Percentiles rank a stretch among this genome's conserved stretches.
These are phyloP conservation scores for Suillus alpinus DNA, from an alignment of 768 basidiomycete species.

Conservation along the genomic window DNA sequence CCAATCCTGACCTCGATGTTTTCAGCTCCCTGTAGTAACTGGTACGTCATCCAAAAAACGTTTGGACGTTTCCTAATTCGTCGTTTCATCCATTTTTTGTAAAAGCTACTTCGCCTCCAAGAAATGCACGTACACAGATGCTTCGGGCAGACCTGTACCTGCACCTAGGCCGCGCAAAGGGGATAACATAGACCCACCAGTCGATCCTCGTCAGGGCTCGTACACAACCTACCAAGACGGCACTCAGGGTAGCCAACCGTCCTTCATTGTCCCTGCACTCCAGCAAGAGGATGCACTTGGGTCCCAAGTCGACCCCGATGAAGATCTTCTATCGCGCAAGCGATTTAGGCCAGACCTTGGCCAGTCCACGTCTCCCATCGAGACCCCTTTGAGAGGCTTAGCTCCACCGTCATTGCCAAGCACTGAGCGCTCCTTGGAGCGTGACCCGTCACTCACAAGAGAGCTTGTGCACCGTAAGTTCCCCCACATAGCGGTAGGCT, in stretches of 20 bases:
- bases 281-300: slow-evolving; percentile 13
- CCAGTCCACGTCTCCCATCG: slow-evolving; percentile 35
- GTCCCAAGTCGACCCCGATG: slow-evolving; percentile 29
- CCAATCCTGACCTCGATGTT: slow-evolving; percentile 8
- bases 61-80: background rate
- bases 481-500: background rate
- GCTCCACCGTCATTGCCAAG: slow-evolving; percentile 33
- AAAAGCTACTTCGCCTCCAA: slow-evolving; percentile 77
- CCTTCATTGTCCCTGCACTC: slow-evolving; percentile 9
- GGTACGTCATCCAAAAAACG: slow-evolving; percentile 40
- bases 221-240: slow-evolving; percentile 17
- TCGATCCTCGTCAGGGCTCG: slow-evolving; percentile 23
- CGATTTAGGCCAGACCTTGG: slow-evolving; percentile 47
- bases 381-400: slow-evolving; percentile 31
- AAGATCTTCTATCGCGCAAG: slow-evolving; percentile 46
- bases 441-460: slow-evolving; percentile 63
- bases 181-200: slow-evolving; percentile 31
- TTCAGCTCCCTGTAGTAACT: slow-evolving; percentile 77
- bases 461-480: slow-evolving; percentile 71
- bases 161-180: slow-evolving; percentile 56
- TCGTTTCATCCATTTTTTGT: slow-evolving; percentile 11
- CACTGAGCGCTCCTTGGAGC: slow-evolving; percentile 41
- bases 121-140: slow-evolving; percentile 76
- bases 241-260: slow-evolving; percentile 10
- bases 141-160: slow-evolving; percentile 75